A percentile compares a stretch with the other conserved stretches of the same genome.
Evolutionary conservation across 225 moss, liverwort and hornwort genomes (phyloP).

Genomic region (Physcomitrium patens): DNA sequence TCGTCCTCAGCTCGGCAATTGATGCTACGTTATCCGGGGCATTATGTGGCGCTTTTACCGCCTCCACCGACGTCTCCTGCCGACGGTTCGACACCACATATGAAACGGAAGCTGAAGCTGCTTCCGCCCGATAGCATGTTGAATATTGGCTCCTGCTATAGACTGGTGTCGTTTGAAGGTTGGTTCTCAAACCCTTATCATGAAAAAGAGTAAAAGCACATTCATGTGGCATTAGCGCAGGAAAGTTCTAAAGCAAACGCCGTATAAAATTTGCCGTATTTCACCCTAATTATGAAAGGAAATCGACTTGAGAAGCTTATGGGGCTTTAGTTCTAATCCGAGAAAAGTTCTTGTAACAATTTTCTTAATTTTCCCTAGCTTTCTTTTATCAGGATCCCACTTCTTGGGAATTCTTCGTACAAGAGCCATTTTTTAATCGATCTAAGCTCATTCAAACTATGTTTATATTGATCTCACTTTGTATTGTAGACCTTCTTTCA

Average conservation of each 20-base stretch:
- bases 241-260: background rate
- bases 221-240: too few relatives aligned
- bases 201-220: background rate
- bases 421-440: background rate
- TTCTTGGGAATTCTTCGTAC: too few relatives aligned
- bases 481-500: constrained; percentile 33
- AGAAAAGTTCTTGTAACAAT: background rate
- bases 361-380: too few relatives aligned
- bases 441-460: background rate
- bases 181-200: background rate
- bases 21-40: constrained; percentile 75
- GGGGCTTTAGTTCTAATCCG: background rate
- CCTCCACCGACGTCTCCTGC: constrained; percentile 23
- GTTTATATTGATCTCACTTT: background rate
- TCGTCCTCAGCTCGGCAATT: constrained; percentile 62
- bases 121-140: constrained; percentile 67
- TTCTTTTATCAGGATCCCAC: background rate
- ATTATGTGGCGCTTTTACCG: constrained; percentile 74
- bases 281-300: too few relatives aligned
- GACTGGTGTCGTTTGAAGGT: constrained; percentile 83
- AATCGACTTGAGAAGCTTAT: too few relatives aligned
- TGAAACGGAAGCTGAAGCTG: constrained; percentile 59
- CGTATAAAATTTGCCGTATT: too few relatives aligned
- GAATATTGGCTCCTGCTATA: constrained; percentile 63
- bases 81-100: constrained; percentile 19